Base-by-base conservation (phyloP, 2,329 filamentous ascomycete species). In the Stagonosporopsis rhizophila region DNA sequence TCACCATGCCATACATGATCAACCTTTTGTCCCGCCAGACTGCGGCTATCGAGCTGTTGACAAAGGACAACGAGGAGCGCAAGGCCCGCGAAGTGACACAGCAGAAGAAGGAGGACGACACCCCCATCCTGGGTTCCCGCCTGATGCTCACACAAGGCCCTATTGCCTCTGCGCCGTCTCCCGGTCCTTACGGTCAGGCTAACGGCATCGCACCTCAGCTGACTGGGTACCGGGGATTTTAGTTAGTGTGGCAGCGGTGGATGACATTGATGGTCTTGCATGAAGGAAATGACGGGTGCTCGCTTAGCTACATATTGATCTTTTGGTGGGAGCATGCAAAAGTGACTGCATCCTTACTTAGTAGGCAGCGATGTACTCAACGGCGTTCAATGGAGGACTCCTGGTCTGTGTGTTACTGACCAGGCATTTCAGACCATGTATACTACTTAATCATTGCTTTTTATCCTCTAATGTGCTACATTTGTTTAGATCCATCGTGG, bases 1-100 rank as follows among this genome's bases (percentile, higher is more conserved):
- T 96, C 80, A 96, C 93, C 44, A 99, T 99, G 96, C 95, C 95
- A 17, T 99, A 96, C 83, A 96, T 99, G 92, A 98, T 99, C 85
- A 99, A 98, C 82, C 90, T 96, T 82, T 83, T 99, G 62, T 87
- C 89, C 67, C 92, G 96, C 78, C 93, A 98, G 80, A 92, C 91
- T 35, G 87, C 89, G 65, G 89, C 96, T 53, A 89, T 99, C 66
- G 87, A 92, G 56, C 77, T 83, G 57, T 85, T 99, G 59, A 96
- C 96, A 84, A 91, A 91, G 60, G 96, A 99, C 79, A 99, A 98
- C 73, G 96, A 99, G 78, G 91, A 93, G 74, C 89, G 93, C 71
- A 97, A 96, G 77, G 78, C 81, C 17, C 81, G 80, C 60, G 86
- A 88, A 79, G 83, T 83, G 32, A 87, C 87, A 62, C 90, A 95